Conservation (phyloP, 495 filamentous ascomycete species). For the Penicillium coffeae region DNA sequence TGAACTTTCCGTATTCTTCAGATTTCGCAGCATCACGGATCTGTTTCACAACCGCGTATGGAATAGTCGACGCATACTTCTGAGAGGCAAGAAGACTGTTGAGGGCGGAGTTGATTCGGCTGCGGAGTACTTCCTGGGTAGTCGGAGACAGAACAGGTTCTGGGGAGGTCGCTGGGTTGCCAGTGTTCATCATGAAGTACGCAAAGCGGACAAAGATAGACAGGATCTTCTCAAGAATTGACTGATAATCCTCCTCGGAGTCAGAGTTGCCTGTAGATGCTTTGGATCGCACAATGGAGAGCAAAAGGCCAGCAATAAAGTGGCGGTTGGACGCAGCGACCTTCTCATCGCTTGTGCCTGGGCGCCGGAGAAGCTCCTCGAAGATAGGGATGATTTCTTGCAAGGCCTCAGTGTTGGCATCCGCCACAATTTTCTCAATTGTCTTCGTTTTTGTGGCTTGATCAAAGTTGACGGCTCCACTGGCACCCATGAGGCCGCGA, state of each 20-base stretch:
- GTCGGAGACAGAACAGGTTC: slow-evolving; percentile 50
- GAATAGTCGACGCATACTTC: slow-evolving; percentile 46
- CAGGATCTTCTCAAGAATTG: slow-evolving; percentile 37
- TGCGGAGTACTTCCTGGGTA: slow-evolving; percentile 66
- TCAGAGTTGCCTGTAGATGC: slow-evolving; percentile 31
- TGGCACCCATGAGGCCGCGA: slow-evolving; percentile 59
- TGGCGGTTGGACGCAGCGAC: slow-evolving; percentile 43
- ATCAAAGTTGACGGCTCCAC: slow-evolving; percentile 78
- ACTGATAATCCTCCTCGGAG: slow-evolving; percentile 27
- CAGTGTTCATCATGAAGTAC: slow-evolving; percentile 34
- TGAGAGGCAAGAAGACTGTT: slow-evolving; percentile 65
- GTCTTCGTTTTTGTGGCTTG: slow-evolving; percentile 85
- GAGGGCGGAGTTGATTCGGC: slow-evolving; percentile 62
- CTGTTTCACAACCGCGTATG: slow-evolving; percentile 49
- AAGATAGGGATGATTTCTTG: slow-evolving; percentile 40
- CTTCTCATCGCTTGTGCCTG: slow-evolving; percentile 42
- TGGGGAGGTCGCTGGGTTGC: slow-evolving; percentile 21
- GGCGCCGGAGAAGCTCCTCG: slow-evolving; percentile 35
- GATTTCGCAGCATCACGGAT: slow-evolving; percentile 45
- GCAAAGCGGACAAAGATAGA: slow-evolving; percentile 41
- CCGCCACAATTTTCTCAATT: slow-evolving; percentile 66
- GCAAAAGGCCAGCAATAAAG: slow-evolving; percentile 45
- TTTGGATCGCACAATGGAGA: slow-evolving; percentile 41
- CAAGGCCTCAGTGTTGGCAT: slow-evolving; percentile 50
- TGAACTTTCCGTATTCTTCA: slow-evolving; percentile 43